Conservation (phyloP, 1,139 yeast genomes). For the Debaryomycetaceae sp. region DNA sequence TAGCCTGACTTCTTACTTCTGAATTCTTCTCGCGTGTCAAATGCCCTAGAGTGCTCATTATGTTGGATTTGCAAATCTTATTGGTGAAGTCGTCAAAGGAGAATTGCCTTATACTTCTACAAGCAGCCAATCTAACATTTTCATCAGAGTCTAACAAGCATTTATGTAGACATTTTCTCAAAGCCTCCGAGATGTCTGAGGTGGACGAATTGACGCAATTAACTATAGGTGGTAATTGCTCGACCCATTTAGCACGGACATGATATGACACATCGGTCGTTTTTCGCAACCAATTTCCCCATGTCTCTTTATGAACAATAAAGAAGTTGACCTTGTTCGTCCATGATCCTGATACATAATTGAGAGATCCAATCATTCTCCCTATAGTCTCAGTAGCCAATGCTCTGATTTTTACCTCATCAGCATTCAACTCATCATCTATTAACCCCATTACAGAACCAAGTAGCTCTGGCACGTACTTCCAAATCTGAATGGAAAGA, state of each 20-base stretch:
- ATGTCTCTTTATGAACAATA: conserved; percentile 56
- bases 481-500: conserved; percentile 71
- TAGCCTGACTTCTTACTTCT: conserved; percentile 62
- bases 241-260: conserved; percentile 72
- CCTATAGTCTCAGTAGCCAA: conserved; percentile 78
- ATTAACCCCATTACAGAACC: conserved; percentile 74
- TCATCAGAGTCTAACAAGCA: conserved; percentile 77
- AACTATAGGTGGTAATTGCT: conserved; percentile 39
- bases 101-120: conserved; percentile 42
- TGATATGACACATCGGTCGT: conserved; percentile 62
- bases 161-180: conserved; percentile 59
- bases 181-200: conserved; percentile 47
- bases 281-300: conserved; percentile 70
- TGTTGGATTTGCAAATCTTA: conserved; percentile 41
- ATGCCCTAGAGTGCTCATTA: conserved; percentile 55
- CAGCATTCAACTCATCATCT: conserved; percentile 77
- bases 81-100: conserved; percentile 39
- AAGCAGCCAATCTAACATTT: conserved; percentile 63
- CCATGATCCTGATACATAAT: conserved; percentile 11
- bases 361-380: conserved; percentile 49
- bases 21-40: conserved; percentile 67
- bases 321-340: conserved; percentile 53
- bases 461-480: conserved; percentile 68
- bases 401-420: conserved; percentile 57
- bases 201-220: conserved; percentile 36